Conservation (phyloP, 495 filamentous ascomycete genomes). For the Aspergillus cristatus region DNA sequence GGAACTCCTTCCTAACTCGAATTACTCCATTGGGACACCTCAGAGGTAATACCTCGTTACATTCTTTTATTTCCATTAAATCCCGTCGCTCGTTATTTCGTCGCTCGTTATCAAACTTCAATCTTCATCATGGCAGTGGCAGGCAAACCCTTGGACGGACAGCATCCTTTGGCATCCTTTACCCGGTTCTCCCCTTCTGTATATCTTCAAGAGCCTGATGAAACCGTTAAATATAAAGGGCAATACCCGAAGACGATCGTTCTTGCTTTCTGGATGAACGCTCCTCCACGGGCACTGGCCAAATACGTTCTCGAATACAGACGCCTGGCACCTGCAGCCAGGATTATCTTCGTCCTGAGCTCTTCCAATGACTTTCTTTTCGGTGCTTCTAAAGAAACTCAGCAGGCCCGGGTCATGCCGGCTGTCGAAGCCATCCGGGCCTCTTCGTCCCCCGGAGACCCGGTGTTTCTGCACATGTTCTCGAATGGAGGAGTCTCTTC, state of each 20-base stretch:
- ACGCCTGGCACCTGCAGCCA: slow-evolving; percentile 24
- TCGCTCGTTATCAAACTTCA: too few relatives aligned
- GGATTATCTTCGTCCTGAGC: slow-evolving; percentile 32
- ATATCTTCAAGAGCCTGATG: slow-evolving; percentile 22
- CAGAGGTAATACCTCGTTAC: too few relatives aligned
- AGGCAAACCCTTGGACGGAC: not conserved
- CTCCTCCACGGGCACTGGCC: slow-evolving; percentile 24
- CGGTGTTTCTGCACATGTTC: slow-evolving; percentile 34
- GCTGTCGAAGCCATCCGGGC: slow-evolving; percentile 28
- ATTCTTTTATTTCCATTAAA: too few relatives aligned
- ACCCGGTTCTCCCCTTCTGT: slow-evolving; percentile 24
- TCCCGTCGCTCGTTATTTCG: too few relatives aligned
- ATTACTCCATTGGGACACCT: too few relatives aligned
- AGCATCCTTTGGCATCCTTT: slow-evolving; percentile 14
- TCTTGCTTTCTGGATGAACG: slow-evolving; percentile 39
- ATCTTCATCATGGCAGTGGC: not conserved
- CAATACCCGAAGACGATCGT: slow-evolving; percentile 20
- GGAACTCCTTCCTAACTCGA: too few relatives aligned
- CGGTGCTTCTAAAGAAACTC: slow-evolving; percentile 14
- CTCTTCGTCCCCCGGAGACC: slow-evolving; percentile 10
- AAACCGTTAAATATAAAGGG: slow-evolving; percentile 1
- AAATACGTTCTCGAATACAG: slow-evolving; percentile 33
- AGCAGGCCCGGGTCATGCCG: slow-evolving; percentile 23
- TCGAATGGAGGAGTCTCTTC: slow-evolving; percentile 34
- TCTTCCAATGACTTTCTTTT: slow-evolving; percentile 29